Percentiles rank a stretch among this genome's conserved stretches.
Conservation (phyloP, 78 protist genomes). For the Fonticula alba region DNA sequence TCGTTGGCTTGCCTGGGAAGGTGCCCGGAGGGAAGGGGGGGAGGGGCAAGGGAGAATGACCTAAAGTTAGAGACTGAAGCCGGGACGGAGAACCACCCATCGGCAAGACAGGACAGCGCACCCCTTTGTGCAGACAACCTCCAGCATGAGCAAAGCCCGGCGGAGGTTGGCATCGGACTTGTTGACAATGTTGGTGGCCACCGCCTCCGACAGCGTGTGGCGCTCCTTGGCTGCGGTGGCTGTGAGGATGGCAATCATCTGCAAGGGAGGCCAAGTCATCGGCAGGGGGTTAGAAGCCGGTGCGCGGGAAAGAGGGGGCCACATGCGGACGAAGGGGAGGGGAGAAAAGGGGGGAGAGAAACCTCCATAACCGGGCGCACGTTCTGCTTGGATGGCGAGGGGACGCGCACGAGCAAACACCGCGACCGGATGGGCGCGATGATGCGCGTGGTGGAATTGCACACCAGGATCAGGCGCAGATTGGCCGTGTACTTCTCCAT, state of each 20-base stretch:
- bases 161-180: conserved; percentile 58
- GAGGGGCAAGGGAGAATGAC: not conserved
- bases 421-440: conserved; percentile 81
- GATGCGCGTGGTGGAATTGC: conserved; percentile 40
- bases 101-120: too few species aligned
- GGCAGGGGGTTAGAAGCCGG: too few species aligned
- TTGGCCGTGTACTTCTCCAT: conserved; percentile 77
- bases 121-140: conserved; percentile 31
- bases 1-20: too few species aligned
- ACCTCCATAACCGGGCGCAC: too few species aligned
- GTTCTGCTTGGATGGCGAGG: conserved; percentile 60
- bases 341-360: too few species aligned
- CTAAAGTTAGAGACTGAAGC: not conserved
- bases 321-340: too few species aligned
- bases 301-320: conserved; percentile 1
- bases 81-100: too few species aligned
- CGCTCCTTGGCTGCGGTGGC: conserved; percentile 23
- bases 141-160: conserved; percentile 65
- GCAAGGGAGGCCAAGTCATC: too few species aligned
- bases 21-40: not conserved
- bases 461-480: conserved; percentile 62
- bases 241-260: conserved; percentile 13
- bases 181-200: conserved; percentile 1
- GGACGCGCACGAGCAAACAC: conserved; percentile 74
- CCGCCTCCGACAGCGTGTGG: conserved; percentile 5